These are phyloP conservation scores for Neofusicoccum sp. DNA, from an alignment of 2,329 filamentous ascomycete species.

Conservation along the genomic window DNA sequence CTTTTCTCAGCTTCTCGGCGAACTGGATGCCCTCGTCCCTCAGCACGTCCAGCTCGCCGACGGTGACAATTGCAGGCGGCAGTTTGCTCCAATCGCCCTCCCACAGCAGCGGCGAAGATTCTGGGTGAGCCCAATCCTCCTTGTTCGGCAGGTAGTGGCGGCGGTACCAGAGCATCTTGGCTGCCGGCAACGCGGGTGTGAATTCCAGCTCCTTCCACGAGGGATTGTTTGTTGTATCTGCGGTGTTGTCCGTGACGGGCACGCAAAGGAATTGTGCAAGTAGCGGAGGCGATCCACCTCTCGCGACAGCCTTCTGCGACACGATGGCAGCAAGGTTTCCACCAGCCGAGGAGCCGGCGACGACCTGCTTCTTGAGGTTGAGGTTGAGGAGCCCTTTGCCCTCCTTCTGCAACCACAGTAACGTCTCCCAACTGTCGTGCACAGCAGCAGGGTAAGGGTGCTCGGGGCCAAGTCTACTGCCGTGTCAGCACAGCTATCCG, in stretches of 20 bases:
- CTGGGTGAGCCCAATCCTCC: constrained; percentile 27
- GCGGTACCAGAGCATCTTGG: constrained; percentile 40
- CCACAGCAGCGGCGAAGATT: constrained; percentile 31
- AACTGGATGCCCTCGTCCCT: constrained; percentile 33
- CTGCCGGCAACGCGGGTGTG: constrained; percentile 34
- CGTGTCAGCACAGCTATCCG: not conserved
- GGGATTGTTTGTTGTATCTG: constrained; percentile 23
- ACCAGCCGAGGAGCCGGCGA: constrained; percentile 34
- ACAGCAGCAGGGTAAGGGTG: constrained; percentile 37
- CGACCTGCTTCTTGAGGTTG: constrained; percentile 27
- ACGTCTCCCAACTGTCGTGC: constrained; percentile 27
- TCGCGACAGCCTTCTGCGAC: not conserved
- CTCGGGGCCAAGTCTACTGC: constrained; percentile 34
- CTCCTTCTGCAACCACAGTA: constrained; percentile 3
- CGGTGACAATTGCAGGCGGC: constrained; percentile 34
- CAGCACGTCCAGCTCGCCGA: constrained; percentile 35
- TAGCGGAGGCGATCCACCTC: not conserved
- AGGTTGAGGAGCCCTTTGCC: constrained; percentile 20
- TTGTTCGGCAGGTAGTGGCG: constrained; percentile 32
- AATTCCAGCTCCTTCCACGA: constrained; percentile 20
- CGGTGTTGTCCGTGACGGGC: constrained; percentile 39
- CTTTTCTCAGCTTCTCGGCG: constrained; percentile 26
- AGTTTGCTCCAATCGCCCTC: constrained; percentile 26
- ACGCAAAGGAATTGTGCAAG: constrained; percentile 27
- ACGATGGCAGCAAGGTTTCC: constrained; percentile 19